phyloP scores from a whole-genome alignment of 331 rosid species.

The Prunus yedoensis region DNA sequence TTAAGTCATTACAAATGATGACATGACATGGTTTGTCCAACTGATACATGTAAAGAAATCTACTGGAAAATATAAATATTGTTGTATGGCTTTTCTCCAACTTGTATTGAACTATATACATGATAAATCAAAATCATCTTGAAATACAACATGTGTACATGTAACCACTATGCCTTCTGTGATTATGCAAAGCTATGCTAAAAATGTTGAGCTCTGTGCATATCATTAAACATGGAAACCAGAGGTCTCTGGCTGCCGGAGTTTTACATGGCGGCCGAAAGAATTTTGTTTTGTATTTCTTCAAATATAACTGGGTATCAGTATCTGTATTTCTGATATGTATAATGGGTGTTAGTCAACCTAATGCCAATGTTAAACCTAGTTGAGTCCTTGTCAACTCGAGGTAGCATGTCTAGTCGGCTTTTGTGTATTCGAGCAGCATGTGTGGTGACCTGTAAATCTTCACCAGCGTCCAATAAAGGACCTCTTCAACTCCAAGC shows the following conservation, averaged over 20 bases:
- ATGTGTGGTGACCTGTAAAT: constrained; percentile 95
- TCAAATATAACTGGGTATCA: neutral
- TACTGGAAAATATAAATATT: neutral
- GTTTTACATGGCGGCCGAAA: neutral
- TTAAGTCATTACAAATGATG: too few relatives aligned
- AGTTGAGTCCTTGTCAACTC: constrained; percentile 22
- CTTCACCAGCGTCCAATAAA: constrained; percentile 96
- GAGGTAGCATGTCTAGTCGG: constrained; percentile 47
- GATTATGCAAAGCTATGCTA: neutral
- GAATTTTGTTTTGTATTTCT: neutral
- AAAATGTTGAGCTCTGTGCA: neutral
- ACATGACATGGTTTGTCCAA: too few relatives aligned
- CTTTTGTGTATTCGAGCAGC: constrained; percentile 92
- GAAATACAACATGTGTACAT: constrained; percentile 4
- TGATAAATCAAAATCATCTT: neutral
- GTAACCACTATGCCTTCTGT: neutral
- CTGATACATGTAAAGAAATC: neutral
- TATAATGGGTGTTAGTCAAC: constrained; percentile 14
- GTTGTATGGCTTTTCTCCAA: neutral
- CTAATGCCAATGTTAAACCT: constrained; percentile 21
- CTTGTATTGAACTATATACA: constrained; percentile 3
- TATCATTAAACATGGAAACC: neutral
- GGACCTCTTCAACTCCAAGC: constrained; percentile 93
- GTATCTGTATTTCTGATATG: neutral
- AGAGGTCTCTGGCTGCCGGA: neutral